A percentile compares a stretch with the other conserved stretches of the same genome.
Evolutionary conservation across 2,329 filamentous ascomycete genomes (phyloP).

Genomic region (Lecanicillium sp.): DNA sequence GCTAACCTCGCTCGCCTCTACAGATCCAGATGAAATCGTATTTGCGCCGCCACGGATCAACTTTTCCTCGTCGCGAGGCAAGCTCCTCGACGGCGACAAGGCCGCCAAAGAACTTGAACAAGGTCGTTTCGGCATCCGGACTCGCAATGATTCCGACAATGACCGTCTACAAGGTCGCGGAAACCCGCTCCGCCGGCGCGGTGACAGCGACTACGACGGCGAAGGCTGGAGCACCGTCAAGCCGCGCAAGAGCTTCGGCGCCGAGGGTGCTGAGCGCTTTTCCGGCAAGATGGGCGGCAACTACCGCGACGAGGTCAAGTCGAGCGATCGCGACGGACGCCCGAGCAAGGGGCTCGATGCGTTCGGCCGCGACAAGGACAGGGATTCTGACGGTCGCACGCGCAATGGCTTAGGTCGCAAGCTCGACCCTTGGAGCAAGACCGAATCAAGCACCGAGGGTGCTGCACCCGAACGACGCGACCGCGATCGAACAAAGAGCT

Average conservation of each 20-base stretch:
- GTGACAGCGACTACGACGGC: conserved; percentile 51
- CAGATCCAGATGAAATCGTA: conserved; percentile 73
- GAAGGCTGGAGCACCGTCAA: conserved; percentile 73
- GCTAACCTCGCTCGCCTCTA: conserved; percentile 16
- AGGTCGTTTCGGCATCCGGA: conserved; percentile 57
- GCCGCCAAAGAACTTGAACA: conserved; percentile 44
- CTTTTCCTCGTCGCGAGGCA: conserved; percentile 70
- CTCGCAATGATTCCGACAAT: conserved; percentile 44
- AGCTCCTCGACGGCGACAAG: conserved; percentile 49
- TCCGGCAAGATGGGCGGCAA: conserved; percentile 57
- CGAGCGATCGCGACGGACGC: conserved; percentile 50
- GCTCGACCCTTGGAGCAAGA: conserved; percentile 71
- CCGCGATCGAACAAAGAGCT: conserved; percentile 53
- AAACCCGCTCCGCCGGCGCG: conserved; percentile 47
- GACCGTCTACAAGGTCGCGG: conserved; percentile 45
- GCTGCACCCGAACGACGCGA: conserved; percentile 39
- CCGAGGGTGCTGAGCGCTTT: conserved; percentile 66
- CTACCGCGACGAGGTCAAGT: conserved; percentile 36
- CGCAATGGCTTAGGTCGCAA: conserved; percentile 62
- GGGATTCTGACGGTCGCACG: conserved; percentile 50
- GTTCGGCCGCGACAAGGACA: conserved; percentile 42
- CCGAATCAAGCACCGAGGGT: conserved; percentile 36
- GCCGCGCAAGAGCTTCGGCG: conserved; percentile 66
- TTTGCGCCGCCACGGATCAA: conserved; percentile 78
- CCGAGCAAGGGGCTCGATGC: conserved; percentile 45